These are phyloP conservation scores for Parathielavia appendiculata DNA, from an alignment of 495 filamentous ascomycete species.

Conservation along the genomic window DNA sequence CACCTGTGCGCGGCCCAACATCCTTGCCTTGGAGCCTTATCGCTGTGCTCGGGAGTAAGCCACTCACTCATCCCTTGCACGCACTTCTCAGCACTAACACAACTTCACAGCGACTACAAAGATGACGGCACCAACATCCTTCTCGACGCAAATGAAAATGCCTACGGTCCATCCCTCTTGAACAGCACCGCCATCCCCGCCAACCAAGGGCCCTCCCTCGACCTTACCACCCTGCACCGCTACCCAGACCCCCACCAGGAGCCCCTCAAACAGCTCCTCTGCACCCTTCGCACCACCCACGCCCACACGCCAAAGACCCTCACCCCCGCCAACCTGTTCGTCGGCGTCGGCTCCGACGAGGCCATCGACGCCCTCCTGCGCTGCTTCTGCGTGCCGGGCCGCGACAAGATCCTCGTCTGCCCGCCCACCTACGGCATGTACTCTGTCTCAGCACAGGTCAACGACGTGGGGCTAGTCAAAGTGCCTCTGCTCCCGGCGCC, in stretches of 20 bases:
- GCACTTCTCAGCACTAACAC: conserved; percentile 1
- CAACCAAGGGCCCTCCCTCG: conserved; percentile 44
- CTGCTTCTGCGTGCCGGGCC: conserved; percentile 82
- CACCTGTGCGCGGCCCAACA: conserved; percentile 79
- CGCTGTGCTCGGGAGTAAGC: conserved; percentile 76
- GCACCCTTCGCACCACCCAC: conserved; percentile 81
- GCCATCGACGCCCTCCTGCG: conserved; percentile 90
- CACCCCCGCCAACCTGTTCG: conserved; percentile 77
- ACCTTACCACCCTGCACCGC: conserved; percentile 76
- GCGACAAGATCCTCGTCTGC: conserved; percentile 86
- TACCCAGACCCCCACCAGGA: conserved; percentile 95
- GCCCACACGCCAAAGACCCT: conserved; percentile 69
- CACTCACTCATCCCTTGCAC: conserved; percentile 17
- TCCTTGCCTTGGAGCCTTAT: conserved; percentile 75
- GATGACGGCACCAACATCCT: conserved; percentile 95
- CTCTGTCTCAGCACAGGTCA: conserved; percentile 83
- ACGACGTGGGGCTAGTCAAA: conserved; percentile 81
- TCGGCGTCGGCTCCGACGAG: conserved; percentile 94
- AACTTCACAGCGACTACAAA: conserved; percentile 82
- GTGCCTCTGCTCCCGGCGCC: conserved; percentile 62
- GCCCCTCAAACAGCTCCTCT: conserved; percentile 79
- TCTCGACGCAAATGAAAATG: conserved; percentile 97
- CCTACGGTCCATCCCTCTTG: conserved; percentile 69
- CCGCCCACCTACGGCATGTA: conserved; percentile 99
- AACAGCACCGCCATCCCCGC: conserved; percentile 21